Percentiles rank a stretch among this genome's conserved stretches.
These are phyloP conservation scores for Vitis vinifera DNA, from an alignment of 164 flowering plant species.

Conservation along the genomic window DNA sequence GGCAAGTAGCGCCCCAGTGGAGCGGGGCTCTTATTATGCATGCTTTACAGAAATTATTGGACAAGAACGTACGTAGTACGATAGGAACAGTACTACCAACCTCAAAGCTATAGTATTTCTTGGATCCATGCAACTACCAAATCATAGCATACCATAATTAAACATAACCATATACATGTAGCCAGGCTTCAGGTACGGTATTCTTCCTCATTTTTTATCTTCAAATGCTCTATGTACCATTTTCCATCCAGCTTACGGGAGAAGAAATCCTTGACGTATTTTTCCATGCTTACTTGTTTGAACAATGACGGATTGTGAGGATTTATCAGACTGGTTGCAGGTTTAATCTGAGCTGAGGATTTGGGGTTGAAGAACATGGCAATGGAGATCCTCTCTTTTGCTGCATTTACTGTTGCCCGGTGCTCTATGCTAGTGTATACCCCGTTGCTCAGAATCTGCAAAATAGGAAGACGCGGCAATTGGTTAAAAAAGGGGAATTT, in stretches of 20 bases:
- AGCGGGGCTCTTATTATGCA: too few species aligned
- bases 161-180: neutral
- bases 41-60: too few species aligned
- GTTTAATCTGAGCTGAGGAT: conserved; percentile 29
- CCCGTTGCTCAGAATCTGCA: too few species aligned
- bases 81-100: too few species aligned
- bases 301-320: conserved; percentile 29
- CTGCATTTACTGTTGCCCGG: conserved; percentile 28
- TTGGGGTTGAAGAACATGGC: conserved; percentile 36
- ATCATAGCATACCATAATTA: too few species aligned
- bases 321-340: conserved; percentile 16
- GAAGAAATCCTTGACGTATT: conserved; percentile 26
- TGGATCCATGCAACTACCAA: too few species aligned
- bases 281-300: conserved; percentile 15
- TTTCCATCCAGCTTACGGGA: conserved; percentile 23
- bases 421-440: conserved; percentile 39
- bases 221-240: conserved; percentile 32
- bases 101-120: too few species aligned
- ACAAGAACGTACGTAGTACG: too few species aligned
- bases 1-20: too few species aligned
- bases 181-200: neutral
- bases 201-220: conserved; percentile 17
- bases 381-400: conserved; percentile 38
- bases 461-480: too few species aligned
- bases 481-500: too few species aligned